Percentiles rank a stretch among this genome's conserved stretches.
Evolutionary conservation across 1,284 basidiomycete genomes (phyloP).

Genomic region (Sporisorium graminicola): DNA sequence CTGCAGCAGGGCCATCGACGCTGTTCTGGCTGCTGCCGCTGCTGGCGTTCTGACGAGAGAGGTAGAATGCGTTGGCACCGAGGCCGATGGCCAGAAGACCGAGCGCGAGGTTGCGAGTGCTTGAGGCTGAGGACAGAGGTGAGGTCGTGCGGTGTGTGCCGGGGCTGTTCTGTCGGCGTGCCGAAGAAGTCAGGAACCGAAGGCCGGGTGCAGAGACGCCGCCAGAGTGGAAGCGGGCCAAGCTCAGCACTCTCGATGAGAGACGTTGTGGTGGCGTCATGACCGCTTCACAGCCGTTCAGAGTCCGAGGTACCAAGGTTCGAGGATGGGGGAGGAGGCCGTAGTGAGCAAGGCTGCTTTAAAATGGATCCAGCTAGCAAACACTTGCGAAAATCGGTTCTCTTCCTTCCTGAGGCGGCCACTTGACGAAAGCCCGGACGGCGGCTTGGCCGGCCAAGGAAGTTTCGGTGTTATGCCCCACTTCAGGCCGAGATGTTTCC

Average conservation of each 20-base stretch:
- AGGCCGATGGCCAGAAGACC: conserved; percentile 39
- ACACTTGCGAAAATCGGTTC: not conserved
- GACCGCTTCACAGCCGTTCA: not conserved
- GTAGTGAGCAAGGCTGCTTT: not conserved
- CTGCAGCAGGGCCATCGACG: conserved; percentile 19
- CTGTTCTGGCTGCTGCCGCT: conserved; percentile 10
- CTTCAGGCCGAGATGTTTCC: not conserved
- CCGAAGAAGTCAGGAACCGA: conserved; percentile 11
- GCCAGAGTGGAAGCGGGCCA: conserved; percentile 3
- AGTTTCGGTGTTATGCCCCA: not conserved
- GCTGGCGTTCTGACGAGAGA: conserved; percentile 11
- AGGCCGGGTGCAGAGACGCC: not conserved
- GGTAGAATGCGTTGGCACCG: conserved; percentile 36
- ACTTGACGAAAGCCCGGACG: too few species aligned
- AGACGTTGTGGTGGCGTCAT: conserved; percentile 17
- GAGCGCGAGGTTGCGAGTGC: conserved; percentile 23
- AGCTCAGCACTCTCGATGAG: conserved; percentile 1
- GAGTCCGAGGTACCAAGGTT: not conserved
- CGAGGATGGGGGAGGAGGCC: not conserved
- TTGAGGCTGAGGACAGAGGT: not conserved
- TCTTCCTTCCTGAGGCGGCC: not conserved
- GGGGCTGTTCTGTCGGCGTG: conserved; percentile 16
- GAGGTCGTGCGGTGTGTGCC: not conserved
- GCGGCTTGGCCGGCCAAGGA: not conserved
- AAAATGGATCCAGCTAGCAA: not conserved